Base-by-base conservation (phyloP, 345 rosid genomes). In the Eucalyptus tenuipes region DNA sequence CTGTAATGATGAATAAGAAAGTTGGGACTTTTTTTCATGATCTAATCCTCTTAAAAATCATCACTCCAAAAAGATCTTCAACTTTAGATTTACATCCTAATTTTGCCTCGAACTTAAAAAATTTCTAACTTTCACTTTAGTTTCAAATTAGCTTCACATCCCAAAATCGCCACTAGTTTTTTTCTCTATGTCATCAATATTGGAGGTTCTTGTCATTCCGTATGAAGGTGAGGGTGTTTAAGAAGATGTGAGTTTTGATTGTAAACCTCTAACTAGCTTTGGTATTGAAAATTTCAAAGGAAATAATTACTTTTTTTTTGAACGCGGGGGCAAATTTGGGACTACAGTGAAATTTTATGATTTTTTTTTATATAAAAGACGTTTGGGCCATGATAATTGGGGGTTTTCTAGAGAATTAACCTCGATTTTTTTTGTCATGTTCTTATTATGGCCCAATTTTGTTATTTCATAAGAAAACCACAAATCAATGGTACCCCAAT, bases 181-280 rank as follows among this genome's bases (percentile, higher is more conserved):
- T 53, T 22, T 53, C 53, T 59, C 66, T 15, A 10, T 25, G 29
- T 27, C 13, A 59, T 25, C 14, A 59, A 59, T 59, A 10, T 59
- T 12, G 55, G 66, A 27, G 15, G 15, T 11, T 25, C 2, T 9
- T 59, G 66, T 27, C 29, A 27, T 59, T 59, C 66, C 66, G 1
- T 25, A 59, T 5, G 4, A 27, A 59, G 1, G n/a, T 59, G 14
- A 59, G 31, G 66, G 66, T 59, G 66, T 27, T 27, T 27, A 27
- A 59, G 15, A 12, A 59, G 15, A 59, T 1, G 2, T 13, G 55
- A 25, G 7, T 27, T 59, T 4, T 0, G 0, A 59, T 59, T 5
- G 3, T 59, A 27, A 59, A 24, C 7, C 15, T 59, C 31, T 27
- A 59, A 59, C 15, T 11, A 59, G 66, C 29, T 27, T 27, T 27